phyloP scores from a whole-genome alignment of 495 filamentous ascomycete species.

The Neurospora pannonica region DNA sequence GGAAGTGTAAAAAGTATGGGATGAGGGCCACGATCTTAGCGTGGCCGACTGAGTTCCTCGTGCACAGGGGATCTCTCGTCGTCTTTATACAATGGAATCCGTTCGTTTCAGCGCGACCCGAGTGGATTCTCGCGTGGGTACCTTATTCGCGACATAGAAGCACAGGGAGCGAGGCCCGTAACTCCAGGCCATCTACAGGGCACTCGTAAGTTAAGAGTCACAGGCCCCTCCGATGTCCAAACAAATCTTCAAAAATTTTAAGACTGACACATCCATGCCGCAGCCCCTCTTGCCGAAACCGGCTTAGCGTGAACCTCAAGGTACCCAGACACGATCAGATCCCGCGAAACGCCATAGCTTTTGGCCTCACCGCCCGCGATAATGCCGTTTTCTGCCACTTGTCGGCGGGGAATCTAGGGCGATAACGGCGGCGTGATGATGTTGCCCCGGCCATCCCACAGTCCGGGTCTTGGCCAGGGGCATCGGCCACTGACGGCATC shows the following conservation, averaged over 20 bases:
- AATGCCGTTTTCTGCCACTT: constrained; percentile 23
- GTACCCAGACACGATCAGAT: constrained; percentile 5
- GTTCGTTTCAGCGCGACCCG: background rate
- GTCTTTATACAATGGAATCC: background rate
- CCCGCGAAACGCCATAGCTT: constrained; percentile 11
- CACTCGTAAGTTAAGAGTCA: background rate
- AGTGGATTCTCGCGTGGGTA: background rate
- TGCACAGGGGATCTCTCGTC: background rate
- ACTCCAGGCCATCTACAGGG: background rate
- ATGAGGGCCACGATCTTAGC: background rate
- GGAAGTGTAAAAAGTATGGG: background rate
- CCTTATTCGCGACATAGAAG: background rate
- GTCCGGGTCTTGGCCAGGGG: background rate
- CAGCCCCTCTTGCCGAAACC: background rate
- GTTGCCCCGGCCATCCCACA: background rate
- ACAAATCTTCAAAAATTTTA: constrained; percentile 1
- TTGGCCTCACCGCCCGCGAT: constrained; percentile 17
- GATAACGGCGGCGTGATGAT: constrained; percentile 16
- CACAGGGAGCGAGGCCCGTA: background rate
- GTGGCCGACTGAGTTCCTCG: background rate
- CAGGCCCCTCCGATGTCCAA: background rate
- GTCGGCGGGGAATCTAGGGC: constrained; percentile 13
- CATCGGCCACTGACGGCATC: background rate
- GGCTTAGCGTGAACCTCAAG: background rate
- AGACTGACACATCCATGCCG: background rate